Conservation (phyloP, 345 rosid species). For the Isatis tinctoria region DNA sequence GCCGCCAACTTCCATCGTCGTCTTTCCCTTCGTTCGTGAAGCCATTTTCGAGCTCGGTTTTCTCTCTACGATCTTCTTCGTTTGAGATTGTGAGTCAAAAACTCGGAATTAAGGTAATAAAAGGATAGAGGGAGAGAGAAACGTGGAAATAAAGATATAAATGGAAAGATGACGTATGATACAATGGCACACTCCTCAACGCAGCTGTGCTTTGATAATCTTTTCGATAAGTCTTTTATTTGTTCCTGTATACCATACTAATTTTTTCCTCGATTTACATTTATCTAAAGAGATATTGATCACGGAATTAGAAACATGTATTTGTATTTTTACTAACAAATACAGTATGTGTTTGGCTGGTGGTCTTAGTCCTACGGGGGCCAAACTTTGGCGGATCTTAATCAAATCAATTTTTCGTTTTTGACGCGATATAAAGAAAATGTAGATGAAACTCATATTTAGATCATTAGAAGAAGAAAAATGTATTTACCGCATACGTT, state of each 20-base stretch:
- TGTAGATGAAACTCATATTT: too few species aligned
- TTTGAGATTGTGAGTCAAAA: conserved; percentile 16
- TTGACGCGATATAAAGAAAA: too few species aligned
- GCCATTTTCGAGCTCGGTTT: conserved; percentile 23
- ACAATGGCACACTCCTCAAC: conserved; percentile 31
- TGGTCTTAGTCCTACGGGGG: too few species aligned
- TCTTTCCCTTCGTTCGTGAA: conserved; percentile 48
- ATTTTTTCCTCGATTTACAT: too few species aligned
- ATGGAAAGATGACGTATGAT: neutral
- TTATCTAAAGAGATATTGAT: neutral
- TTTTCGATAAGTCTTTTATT: conserved; percentile 1
- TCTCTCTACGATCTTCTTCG: neutral
- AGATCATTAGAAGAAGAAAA: too few species aligned
- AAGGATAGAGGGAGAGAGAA: neutral
- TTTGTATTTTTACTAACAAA: too few species aligned
- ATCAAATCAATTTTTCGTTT: too few species aligned
- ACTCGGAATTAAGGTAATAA: neutral
- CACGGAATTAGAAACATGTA: neutral
- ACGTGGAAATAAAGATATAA: neutral
- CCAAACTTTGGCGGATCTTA: too few species aligned
- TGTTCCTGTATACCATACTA: neutral
- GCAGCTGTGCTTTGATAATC: conserved; percentile 13
- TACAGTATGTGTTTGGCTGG: too few species aligned
- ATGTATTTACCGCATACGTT: too few species aligned
- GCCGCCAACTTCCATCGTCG: conserved; percentile 69